Percentiles rank a stretch among this genome's conserved stretches.
These are phyloP conservation scores for Chaetomium globosum DNA, from an alignment of 2,329 filamentous ascomycete genomes.

Conservation along the genomic window DNA sequence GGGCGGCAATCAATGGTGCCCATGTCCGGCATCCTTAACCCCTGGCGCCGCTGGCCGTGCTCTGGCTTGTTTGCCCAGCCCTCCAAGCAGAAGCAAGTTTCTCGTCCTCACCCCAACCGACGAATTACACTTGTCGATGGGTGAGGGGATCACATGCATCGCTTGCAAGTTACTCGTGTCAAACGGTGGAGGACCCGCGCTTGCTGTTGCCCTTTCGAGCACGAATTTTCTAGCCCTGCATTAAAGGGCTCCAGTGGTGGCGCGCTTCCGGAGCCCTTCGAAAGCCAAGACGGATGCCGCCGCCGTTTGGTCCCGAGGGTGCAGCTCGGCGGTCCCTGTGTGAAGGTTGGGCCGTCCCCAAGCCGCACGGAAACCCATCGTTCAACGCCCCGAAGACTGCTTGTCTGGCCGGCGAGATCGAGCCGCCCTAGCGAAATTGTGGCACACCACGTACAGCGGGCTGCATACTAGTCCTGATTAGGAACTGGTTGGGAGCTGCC, in stretches of 20 bases:
- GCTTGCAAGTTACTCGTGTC: neutral
- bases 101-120: neutral
- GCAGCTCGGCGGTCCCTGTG: neutral
- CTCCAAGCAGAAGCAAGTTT: neutral
- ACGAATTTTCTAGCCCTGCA: neutral
- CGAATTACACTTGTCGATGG: neutral
- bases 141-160: neutral
- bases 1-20: neutral
- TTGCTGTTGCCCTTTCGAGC: slow-evolving; percentile 3
- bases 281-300: slow-evolving; percentile 8
- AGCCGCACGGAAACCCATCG: neutral
- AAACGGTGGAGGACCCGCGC: neutral
- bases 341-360: too few species aligned
- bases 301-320: neutral
- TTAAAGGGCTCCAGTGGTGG: too few species aligned
- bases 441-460: slow-evolving; percentile 6
- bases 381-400: neutral
- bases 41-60: neutral
- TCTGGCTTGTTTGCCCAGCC: neutral
- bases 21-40: neutral
- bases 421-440: slow-evolving; percentile 18
- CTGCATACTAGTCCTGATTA: slow-evolving; percentile 1
- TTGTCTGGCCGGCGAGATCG: neutral
- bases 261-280: neutral
- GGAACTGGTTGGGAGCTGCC: neutral